A percentile compares a stretch with the other conserved stretches of the same genome.
phyloP scores from a whole-genome alignment of 2,329 filamentous ascomycete species.

The Beauveria sp. region DNA sequence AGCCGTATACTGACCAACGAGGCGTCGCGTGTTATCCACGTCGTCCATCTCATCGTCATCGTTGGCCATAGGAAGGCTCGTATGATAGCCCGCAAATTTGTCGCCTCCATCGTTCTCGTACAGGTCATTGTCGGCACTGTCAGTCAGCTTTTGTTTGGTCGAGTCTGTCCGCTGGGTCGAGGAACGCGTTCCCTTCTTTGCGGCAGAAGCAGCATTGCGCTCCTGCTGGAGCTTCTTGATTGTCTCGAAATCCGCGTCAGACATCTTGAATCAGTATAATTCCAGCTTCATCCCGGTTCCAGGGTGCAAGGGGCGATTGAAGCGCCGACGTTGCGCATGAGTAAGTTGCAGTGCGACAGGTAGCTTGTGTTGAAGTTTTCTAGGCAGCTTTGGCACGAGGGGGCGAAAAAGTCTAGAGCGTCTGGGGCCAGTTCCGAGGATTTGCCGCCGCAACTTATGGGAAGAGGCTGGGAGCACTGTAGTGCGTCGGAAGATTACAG shows the following conservation, averaged over 20 bases:
- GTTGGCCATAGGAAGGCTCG: slow-evolving; percentile 73
- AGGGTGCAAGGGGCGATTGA: slow-evolving; percentile 27
- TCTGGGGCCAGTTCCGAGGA: neutral
- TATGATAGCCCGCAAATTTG: slow-evolving; percentile 84
- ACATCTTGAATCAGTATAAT: slow-evolving; percentile 43
- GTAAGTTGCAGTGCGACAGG: slow-evolving; percentile 20
- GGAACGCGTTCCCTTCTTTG: slow-evolving; percentile 72
- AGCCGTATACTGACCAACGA: slow-evolving; percentile 94
- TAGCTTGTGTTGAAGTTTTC: slow-evolving; percentile 21
- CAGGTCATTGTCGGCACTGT: slow-evolving; percentile 78
- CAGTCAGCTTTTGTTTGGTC: slow-evolving; percentile 85
- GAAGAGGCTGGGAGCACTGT: neutral
- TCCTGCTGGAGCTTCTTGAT: slow-evolving; percentile 85
- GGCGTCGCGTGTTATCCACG: slow-evolving; percentile 62
- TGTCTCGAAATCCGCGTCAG: slow-evolving; percentile 77
- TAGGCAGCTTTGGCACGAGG: slow-evolving; percentile 15
- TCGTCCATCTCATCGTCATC: slow-evolving; percentile 74
- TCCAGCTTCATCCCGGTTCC: slow-evolving; percentile 35
- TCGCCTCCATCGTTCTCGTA: slow-evolving; percentile 73
- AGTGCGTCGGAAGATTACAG: neutral
- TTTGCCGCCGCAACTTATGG: slow-evolving; percentile 2
- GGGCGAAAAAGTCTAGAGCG: slow-evolving; percentile 24
- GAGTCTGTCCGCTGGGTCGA: slow-evolving; percentile 77
- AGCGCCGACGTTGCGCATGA: slow-evolving; percentile 30
- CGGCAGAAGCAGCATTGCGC: slow-evolving; percentile 73